These are phyloP conservation scores for Pseudoneurospora amorphoporcata DNA, from an alignment of 495 filamentous ascomycete genomes.

Conservation along the genomic window DNA sequence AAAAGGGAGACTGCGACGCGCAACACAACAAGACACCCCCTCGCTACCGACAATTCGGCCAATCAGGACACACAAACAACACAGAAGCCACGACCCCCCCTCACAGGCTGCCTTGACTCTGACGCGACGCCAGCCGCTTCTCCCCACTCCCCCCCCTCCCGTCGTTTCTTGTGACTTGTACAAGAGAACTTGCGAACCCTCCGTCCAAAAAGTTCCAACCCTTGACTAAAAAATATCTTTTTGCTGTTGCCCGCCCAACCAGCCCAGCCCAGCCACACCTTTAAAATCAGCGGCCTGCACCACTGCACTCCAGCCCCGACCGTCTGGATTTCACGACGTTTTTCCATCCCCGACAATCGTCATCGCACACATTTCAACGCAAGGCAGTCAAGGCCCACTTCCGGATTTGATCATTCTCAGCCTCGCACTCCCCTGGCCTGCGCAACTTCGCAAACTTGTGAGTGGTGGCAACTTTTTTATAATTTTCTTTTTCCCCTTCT, in stretches of 20 bases:
- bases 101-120: not conserved
- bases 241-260: not conserved
- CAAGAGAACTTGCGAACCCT: not conserved
- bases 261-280: not conserved
- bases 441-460: slow-evolving; percentile 15
- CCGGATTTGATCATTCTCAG: slow-evolving; percentile 16
- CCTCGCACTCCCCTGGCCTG: slow-evolving; percentile 9
- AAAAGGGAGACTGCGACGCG: slow-evolving; percentile 14
- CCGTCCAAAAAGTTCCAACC: not conserved
- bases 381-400: slow-evolving; percentile 16
- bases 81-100: not conserved
- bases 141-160: not conserved
- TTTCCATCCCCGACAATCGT: slow-evolving; percentile 15
- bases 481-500: not conserved
- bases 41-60: slow-evolving; percentile 5
- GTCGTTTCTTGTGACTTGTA: not conserved
- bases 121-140: not conserved
- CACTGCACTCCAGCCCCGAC: not conserved
- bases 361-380: slow-evolving; percentile 5
- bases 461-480: slow-evolving; percentile 21
- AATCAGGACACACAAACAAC: slow-evolving; percentile 9
- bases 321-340: slow-evolving; percentile 11
- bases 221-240: slow-evolving; percentile 1
- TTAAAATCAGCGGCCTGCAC: not conserved
- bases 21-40: slow-evolving; percentile 10